Percentiles rank a stretch among this genome's conserved stretches.
Conservation (phyloP, 2,329 filamentous ascomycete species). For the Didymella arachidicola region DNA sequence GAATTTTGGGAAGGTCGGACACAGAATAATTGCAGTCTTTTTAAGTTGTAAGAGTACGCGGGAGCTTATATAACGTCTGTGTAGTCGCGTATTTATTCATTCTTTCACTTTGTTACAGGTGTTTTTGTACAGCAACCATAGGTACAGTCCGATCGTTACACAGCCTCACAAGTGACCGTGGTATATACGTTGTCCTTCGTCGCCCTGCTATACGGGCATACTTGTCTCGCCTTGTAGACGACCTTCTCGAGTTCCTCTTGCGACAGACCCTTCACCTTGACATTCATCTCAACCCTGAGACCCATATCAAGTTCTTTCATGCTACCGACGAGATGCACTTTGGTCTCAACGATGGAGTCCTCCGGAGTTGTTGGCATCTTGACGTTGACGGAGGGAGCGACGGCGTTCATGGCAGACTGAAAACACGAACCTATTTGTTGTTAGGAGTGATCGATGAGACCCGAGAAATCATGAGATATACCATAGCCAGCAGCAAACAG, state of each 20-base stretch:
- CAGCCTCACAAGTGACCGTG: constrained; percentile 30
- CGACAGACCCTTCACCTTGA: constrained; percentile 46
- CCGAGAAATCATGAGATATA: background rate
- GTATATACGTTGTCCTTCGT: constrained; percentile 47
- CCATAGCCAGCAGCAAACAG: constrained; percentile 59
- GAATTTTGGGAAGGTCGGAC: too few species aligned
- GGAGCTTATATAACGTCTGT: too few species aligned
- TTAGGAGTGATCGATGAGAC: background rate
- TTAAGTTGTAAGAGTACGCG: too few species aligned
- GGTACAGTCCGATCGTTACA: constrained; percentile 18
- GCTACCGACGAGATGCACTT: constrained; percentile 56
- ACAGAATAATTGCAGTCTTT: too few species aligned
- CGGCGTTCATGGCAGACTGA: constrained; percentile 57
- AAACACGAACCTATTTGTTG: constrained; percentile 49
- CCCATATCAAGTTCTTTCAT: constrained; percentile 57
- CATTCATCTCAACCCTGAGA: constrained; percentile 55
- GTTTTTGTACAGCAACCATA: too few species aligned
- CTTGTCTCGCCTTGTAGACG: constrained; percentile 45
- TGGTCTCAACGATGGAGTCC: constrained; percentile 52
- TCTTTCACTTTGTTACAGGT: too few species aligned
- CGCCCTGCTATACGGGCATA: constrained; percentile 48
- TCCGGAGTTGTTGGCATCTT: constrained; percentile 52
- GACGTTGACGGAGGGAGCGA: constrained; percentile 52
- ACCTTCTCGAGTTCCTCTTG: constrained; percentile 48
- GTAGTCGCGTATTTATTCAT: too few species aligned